Base-by-base conservation (phyloP, 2,329 filamentous ascomycete genomes). In the Cordyceps tenuipes region DNA sequence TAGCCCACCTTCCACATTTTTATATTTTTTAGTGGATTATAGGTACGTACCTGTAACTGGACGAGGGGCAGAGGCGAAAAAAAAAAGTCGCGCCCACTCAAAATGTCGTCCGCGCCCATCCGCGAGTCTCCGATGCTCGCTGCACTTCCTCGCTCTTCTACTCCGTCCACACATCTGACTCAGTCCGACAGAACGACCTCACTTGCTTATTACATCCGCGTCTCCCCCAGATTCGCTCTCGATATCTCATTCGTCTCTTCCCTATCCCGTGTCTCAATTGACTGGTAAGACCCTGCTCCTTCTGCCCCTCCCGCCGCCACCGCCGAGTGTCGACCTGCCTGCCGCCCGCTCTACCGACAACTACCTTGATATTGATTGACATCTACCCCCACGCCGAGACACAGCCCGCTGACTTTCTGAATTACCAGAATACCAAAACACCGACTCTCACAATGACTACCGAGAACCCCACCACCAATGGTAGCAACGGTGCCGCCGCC, bases 401-500 rank as follows among this genome's bases (percentile, higher is more conserved):
- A 53, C 26, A 15, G 23, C 49, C 55, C n/a, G 53, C 41, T 36
- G 5, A 7, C 43, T 13, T 29, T 29, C 7, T 29, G 13, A 41
- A 17, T 15, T 15, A 17, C 39, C 39, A 43, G 15, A 57, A 36
- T 23, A 34, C 54, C 59, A 52, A 52, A 51, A 41, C 43, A 48
- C 5, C 49, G 21, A n/a, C 36, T 56, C 17, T 52, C 64, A 66
- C 50, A 57, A 75, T 74, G 72, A 65, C 67, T 67, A 72, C 73
- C 72, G 71, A 74, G 62, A 48, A 31, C 43, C n/a, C 43, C 54
- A 54, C 60, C 36, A 52, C 57, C 61, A 63, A 67, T 57, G 47
- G 47, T 10, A 59, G 66, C 63, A 57, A 63, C 60, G 69, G 64
- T 61, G 48, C 60, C 60, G 74, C 76, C 66, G 81, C 84, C 75